Evolutionary conservation across 352 stramenopile species (phyloP).

Genomic region (Phytophthora quininea): DNA sequence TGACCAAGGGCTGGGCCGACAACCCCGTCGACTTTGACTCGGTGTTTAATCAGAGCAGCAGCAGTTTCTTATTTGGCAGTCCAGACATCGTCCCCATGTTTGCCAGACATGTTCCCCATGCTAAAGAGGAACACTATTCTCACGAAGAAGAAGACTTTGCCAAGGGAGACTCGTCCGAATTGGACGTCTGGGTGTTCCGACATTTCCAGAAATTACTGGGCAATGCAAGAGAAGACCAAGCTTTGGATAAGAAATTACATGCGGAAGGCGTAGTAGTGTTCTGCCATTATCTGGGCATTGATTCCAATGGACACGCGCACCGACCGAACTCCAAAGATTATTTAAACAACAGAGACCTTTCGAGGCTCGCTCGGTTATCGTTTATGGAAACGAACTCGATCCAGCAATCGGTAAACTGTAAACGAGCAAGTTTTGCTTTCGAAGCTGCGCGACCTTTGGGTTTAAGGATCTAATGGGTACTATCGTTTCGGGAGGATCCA

Average conservation of each 20-base stretch:
- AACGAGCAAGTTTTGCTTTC: neutral
- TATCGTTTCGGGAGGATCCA: neutral
- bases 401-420: neutral
- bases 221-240: conserved; percentile 13
- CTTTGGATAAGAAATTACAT: conserved; percentile 47
- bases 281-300: conserved; percentile 84
- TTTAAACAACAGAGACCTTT: conserved; percentile 33
- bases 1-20: conserved; percentile 89
- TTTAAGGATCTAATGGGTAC: neutral
- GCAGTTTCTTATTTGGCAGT: conserved; percentile 77
- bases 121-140: conserved; percentile 74
- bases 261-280: conserved; percentile 68
- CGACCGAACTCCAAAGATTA: conserved; percentile 79
- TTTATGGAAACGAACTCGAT: neutral
- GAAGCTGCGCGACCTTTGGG: neutral
- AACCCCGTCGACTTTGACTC: conserved; percentile 90
- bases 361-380: neutral
- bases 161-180: conserved; percentile 61
- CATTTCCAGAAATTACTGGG: conserved; percentile 53
- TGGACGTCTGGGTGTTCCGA: conserved; percentile 83
- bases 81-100: conserved; percentile 90
- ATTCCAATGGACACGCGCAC: conserved; percentile 88
- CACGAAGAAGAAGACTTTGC: conserved; percentile 85
- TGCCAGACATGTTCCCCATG: conserved; percentile 72
- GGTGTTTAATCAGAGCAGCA: conserved; percentile 81